These are phyloP conservation scores for Lepidium didymum DNA, from an alignment of 345 rosid species.

Conservation along the genomic window DNA sequence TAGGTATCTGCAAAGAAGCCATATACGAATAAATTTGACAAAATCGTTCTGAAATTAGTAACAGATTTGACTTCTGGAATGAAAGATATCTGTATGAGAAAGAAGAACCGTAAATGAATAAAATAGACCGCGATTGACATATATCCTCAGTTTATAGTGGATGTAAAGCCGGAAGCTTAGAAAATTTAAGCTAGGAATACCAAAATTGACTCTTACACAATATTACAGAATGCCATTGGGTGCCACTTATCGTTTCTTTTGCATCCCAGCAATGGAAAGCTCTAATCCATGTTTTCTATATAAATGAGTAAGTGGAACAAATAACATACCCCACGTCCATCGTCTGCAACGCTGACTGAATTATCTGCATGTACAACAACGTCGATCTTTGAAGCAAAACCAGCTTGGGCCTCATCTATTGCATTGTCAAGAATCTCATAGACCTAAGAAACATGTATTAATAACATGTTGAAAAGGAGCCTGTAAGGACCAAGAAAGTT, in stretches of 20 bases:
- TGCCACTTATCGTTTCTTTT: neutral
- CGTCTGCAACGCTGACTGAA: conserved; percentile 78
- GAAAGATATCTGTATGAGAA: neutral
- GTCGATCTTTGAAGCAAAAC: conserved; percentile 68
- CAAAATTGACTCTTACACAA: neutral
- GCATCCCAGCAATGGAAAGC: neutral
- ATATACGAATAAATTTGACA: neutral
- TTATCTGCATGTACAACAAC: conserved; percentile 63
- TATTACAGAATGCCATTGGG: neutral
- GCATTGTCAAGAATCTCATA: conserved; percentile 97
- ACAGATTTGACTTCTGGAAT: neutral
- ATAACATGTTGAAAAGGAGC: neutral
- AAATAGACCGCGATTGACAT: neutral
- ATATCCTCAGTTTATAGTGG: neutral
- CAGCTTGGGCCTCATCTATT: conserved; percentile 97
- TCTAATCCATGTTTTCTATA: neutral
- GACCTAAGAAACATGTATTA: conserved; percentile 40
- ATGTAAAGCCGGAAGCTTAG: neutral
- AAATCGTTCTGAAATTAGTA: neutral
- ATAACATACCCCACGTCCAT: conserved; percentile 88
- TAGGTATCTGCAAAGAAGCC: conserved; percentile 68
- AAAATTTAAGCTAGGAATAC: neutral
- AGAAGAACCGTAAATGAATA: neutral
- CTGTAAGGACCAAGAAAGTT: neutral
- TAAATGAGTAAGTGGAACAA: conserved; percentile 8